phyloP scores from a whole-genome alignment of 139 green algal species.

The Diplosphaera chodatii region DNA sequence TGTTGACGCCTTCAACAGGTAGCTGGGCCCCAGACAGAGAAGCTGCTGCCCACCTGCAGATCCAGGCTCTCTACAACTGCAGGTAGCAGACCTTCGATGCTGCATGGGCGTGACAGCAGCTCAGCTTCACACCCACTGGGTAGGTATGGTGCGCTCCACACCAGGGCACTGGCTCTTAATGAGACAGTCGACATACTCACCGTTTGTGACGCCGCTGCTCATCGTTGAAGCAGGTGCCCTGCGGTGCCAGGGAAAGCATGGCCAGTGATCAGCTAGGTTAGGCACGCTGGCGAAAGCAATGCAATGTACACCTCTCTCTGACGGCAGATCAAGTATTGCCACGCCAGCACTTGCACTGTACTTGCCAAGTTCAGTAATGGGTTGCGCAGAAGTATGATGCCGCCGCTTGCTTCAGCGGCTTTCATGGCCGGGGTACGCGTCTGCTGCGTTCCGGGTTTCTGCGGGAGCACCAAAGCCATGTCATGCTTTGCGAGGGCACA shows the following conservation, averaged over 20 bases:
- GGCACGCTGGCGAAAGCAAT: too few species aligned
- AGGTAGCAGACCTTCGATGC: constrained; percentile 36
- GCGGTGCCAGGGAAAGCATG: not conserved
- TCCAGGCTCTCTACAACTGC: constrained; percentile 32
- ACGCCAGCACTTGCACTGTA: too few species aligned
- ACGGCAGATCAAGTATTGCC: too few species aligned
- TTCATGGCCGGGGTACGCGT: constrained; percentile 6
- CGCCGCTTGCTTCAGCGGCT: not conserved
- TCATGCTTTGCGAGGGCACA: too few species aligned
- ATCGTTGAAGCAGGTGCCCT: constrained; percentile 21
- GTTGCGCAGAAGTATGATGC: constrained; percentile 7
- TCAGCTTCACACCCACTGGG: too few species aligned
- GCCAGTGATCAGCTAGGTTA: too few species aligned
- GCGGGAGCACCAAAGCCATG: not conserved
- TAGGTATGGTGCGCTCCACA: too few species aligned
- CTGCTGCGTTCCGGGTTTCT: not conserved
- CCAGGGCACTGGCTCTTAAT: too few species aligned
- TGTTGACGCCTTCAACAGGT: too few species aligned
- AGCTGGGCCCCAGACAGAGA: too few species aligned
- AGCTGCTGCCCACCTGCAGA: constrained; percentile 13
- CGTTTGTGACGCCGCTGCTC: constrained; percentile 14
- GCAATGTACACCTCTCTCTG: too few species aligned
- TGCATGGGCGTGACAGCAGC: constrained; percentile 1
- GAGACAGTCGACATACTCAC: too few species aligned
- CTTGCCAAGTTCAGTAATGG: constrained; percentile 16